A percentile compares a stretch with the other conserved stretches of the same genome.
phyloP scores from a whole-genome alignment of 2,329 filamentous ascomycete species.

The Arthroderma sp. region DNA sequence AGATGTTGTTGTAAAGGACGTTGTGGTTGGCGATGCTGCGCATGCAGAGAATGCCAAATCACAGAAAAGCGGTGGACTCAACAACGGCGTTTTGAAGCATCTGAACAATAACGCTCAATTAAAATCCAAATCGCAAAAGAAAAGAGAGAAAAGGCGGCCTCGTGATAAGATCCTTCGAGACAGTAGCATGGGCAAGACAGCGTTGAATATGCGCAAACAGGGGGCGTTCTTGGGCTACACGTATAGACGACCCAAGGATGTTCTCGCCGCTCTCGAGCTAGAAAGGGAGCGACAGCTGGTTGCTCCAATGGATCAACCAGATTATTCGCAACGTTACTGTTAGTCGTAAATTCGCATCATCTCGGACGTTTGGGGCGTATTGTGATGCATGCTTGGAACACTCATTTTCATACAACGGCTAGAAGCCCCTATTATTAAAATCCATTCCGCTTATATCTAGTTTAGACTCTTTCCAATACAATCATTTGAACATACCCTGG shows the following conservation, averaged over 20 bases:
- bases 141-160: slow-evolving; percentile 61
- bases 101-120: slow-evolving; percentile 2
- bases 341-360: no score
- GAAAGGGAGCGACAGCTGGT: slow-evolving; percentile 19
- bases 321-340: not conserved
- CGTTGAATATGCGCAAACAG: slow-evolving; percentile 68
- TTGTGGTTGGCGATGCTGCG: not conserved
- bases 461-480: no score
- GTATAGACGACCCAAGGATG: slow-evolving; percentile 44
- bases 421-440: no score
- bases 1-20: not conserved
- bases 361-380: no score
- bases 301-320: not conserved
- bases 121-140: slow-evolving; percentile 27
- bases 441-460: no score
- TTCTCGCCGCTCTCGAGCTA: slow-evolving; percentile 21
- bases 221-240: slow-evolving; percentile 84
- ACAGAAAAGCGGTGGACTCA: slow-evolving; percentile 1
- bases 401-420: no score
- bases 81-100: not conserved
- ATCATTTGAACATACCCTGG: no score
- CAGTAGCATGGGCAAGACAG: slow-evolving; percentile 47
- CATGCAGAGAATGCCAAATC: not conserved
- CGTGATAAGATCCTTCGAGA: slow-evolving; percentile 79
- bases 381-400: no score